phyloP scores from a whole-genome alignment of 1,284 basidiomycete genomes.

The Microbotryomycetes sp. region DNA sequence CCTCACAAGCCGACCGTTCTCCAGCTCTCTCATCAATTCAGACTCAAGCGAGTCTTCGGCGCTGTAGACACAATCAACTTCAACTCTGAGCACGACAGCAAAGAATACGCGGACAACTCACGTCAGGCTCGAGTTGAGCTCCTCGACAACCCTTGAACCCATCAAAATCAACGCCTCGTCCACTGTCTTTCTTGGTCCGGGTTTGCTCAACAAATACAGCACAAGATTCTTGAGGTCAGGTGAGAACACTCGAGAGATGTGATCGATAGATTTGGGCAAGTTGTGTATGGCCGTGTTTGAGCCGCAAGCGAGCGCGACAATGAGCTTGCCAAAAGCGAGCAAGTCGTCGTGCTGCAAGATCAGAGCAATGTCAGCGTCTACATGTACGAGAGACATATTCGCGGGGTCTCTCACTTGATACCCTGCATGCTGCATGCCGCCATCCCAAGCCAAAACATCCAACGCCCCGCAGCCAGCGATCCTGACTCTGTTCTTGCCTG shows the following conservation, averaged over 20 bases:
- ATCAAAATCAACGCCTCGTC: conserved; percentile 74
- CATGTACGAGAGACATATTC: neutral
- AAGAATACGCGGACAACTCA: conserved; percentile 41
- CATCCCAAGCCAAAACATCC: conserved; percentile 73
- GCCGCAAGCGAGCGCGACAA: conserved; percentile 71
- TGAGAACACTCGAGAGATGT: conserved; percentile 66
- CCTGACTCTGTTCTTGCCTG: conserved; percentile 73
- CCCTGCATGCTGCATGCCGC: conserved; percentile 53
- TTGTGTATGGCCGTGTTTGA: conserved; percentile 57
- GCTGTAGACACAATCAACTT: conserved; percentile 2
- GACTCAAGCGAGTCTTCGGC: conserved; percentile 66
- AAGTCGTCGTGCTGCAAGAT: conserved; percentile 72
- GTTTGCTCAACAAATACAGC: conserved; percentile 68
- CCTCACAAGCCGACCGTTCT: conserved; percentile 89
- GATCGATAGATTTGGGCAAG: conserved; percentile 68
- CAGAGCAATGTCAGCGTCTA: neutral
- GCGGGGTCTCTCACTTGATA: conserved; percentile 48
- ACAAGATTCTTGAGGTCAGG: conserved; percentile 73
- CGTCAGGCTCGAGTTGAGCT: conserved; percentile 77
- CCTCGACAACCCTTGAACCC: conserved; percentile 62
- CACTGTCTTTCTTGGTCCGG: conserved; percentile 58
- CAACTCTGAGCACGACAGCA: conserved; percentile 11
- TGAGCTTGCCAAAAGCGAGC: conserved; percentile 71
- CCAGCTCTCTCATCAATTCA: conserved; percentile 82
- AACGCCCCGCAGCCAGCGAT: conserved; percentile 67